Conservation (phyloP, 306 rosid genomes). For the Vicia villosa region DNA sequence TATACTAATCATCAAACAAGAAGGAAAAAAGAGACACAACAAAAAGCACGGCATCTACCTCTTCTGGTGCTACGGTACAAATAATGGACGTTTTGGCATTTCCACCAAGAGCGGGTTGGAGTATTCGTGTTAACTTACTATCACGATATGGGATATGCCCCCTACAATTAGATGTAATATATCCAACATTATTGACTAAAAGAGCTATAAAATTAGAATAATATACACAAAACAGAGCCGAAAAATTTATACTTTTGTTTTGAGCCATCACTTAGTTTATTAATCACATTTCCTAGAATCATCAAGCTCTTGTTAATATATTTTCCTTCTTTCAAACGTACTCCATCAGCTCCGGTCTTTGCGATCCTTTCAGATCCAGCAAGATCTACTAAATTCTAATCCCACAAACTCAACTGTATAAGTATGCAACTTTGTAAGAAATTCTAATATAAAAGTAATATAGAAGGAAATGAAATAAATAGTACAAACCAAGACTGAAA, state of each 20-base stretch:
- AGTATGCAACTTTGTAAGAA: conserved; percentile 30
- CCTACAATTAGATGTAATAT: conserved; percentile 46
- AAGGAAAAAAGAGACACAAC: neutral
- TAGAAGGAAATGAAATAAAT: conserved; percentile 6
- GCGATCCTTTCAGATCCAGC: conserved; percentile 99
- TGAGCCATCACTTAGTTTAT: conserved; percentile 87
- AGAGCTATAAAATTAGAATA: conserved; percentile 20
- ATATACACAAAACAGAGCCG: neutral
- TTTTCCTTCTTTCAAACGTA: conserved; percentile 95
- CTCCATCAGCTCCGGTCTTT: conserved; percentile 95
- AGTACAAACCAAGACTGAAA: conserved; percentile 87
- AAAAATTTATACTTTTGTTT: conserved; percentile 67
- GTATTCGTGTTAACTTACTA: conserved; percentile 95
- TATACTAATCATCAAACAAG: neutral
- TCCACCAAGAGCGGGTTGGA: conserved; percentile 99
- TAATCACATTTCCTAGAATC: conserved; percentile 92
- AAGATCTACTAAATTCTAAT: conserved; percentile 87
- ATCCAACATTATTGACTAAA: conserved; percentile 23
- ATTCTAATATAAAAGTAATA: neutral
- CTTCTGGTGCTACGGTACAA: conserved; percentile 96
- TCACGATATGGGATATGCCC: conserved; percentile 96
- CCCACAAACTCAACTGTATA: conserved; percentile 35
- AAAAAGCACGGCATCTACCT: conserved; percentile 51
- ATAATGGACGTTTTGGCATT: conserved; percentile 97
- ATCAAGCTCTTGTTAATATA: conserved; percentile 93